Base-by-base conservation (phyloP, 2,329 filamentous ascomycete genomes). In the Colletotrichum lindemuthianum region DNA sequence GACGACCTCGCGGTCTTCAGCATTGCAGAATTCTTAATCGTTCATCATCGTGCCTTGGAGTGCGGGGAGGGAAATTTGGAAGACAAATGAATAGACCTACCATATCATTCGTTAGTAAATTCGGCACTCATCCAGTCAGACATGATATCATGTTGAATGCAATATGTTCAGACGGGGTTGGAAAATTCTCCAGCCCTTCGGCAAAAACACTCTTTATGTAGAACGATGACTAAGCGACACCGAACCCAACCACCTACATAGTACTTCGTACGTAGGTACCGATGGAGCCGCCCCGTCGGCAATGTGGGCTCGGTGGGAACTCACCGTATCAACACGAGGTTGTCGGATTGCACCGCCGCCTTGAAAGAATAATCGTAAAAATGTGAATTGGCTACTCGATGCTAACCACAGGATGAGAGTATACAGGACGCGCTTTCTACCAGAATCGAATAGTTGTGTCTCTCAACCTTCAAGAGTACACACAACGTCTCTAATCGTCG, bases 11-110 rank as follows among this genome's bases (percentile, higher is more conserved):
- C 55, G 72, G 69, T 69, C 70, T 77, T 82, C 74, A 76, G 80
- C 77, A 82, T 82, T 82, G 80, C 80, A 82, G 80, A 82, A 82
- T 81, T 80, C 80, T 71, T 71, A 53, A 54, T 70, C 71, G 69
- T 66, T 72, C 73, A 74, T 74, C 72, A 73, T 67, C 65, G 48
- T 63, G 54, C 54, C 36, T 4, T 33, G 50, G 6, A 33, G 15
- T 15, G 9, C 76, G 72, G 72, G 69, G 70, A 76, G 72, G 72
- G 69, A 70, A 66, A 13, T 36, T 2, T 10, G 37, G 72, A 78
- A 75, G 72, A 76, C 77, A 74, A 43, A 5, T 24, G 9, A 6
- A 3, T 32, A 45, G 8, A 6, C 60, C 64, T 69, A 24, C 24
- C 4, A 24, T 64, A 69, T 67, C 49, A 41, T 60, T 52, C 34